phyloP scores from a whole-genome alignment of 768 basidiomycete genomes.

The Macrolepiota albuminosa region DNA sequence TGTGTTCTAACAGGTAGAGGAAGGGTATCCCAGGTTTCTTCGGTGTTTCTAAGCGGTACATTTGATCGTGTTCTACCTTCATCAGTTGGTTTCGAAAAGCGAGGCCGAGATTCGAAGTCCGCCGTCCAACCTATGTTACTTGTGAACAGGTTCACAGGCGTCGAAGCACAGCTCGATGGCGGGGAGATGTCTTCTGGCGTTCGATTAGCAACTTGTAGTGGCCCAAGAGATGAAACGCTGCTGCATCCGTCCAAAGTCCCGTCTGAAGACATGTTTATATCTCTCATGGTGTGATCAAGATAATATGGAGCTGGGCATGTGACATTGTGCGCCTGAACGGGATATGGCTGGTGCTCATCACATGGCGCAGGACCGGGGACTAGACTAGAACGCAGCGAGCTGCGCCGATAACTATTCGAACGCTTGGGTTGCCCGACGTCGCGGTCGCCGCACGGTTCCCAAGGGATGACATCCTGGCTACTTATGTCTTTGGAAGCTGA shows the following conservation, averaged over 20 bases:
- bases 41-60: neutral
- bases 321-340: conserved; percentile 16
- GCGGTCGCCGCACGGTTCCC: conserved; percentile 35
- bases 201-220: conserved; percentile 44
- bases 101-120: conserved; percentile 19
- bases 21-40: conserved; percentile 10
- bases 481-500: conserved; percentile 14
- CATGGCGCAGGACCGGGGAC: conserved; percentile 15
- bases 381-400: conserved; percentile 17
- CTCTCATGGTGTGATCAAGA: conserved; percentile 15
- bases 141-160: conserved; percentile 17
- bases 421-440: conserved; percentile 39
- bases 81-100: conserved; percentile 27
- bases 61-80: conserved; percentile 25
- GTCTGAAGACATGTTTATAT: conserved; percentile 18
- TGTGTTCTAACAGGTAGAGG: conserved; percentile 26
- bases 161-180: conserved; percentile 25
- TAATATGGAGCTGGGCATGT: conserved; percentile 19
- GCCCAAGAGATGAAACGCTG: conserved; percentile 33
- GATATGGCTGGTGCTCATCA: conserved; percentile 18
- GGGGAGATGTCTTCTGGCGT: conserved; percentile 42
- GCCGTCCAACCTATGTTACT: neutral
- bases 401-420: conserved; percentile 21
- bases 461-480: conserved; percentile 25
- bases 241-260: conserved; percentile 22